Evolutionary conservation across 2,329 filamentous ascomycete species (phyloP).

Genomic region (Pseudogymnoascus destructans): DNA sequence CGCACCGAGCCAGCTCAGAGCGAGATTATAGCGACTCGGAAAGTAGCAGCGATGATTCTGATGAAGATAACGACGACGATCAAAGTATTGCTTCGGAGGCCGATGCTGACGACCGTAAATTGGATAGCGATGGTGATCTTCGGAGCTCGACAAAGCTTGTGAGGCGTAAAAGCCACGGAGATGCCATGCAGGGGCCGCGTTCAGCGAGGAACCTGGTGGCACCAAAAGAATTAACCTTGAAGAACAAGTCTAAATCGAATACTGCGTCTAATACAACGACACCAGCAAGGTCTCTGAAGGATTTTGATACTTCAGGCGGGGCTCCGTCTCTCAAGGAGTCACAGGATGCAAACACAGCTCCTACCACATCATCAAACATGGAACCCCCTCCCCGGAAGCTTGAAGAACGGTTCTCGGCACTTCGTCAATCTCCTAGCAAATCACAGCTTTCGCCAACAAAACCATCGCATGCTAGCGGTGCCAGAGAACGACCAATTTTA

Average conservation of each 20-base stretch:
- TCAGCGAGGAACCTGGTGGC: conserved; percentile 24
- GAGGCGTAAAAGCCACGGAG: conserved; percentile 32
- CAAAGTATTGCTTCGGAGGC: conserved; percentile 32
- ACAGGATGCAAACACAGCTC: not conserved
- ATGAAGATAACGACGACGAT: conserved; percentile 25
- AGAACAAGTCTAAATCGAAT: not conserved
- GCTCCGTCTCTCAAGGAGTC: not conserved
- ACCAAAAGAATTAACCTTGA: conserved; percentile 14
- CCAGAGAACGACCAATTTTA: conserved; percentile 31
- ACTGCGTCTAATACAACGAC: not conserved
- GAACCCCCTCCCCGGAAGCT: not conserved
- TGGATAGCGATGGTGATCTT: conserved; percentile 17
- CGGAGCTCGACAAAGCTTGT: conserved; percentile 14
- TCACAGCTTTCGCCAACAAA: not conserved
- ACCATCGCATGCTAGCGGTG: not conserved
- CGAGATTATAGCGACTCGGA: conserved; percentile 33
- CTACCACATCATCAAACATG: not conserved
- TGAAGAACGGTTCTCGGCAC: conserved; percentile 1
- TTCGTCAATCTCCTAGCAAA: not conserved
- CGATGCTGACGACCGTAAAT: conserved; percentile 29
- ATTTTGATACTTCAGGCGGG: not conserved
- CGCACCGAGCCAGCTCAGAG: conserved; percentile 30
- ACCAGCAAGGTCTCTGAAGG: not conserved
- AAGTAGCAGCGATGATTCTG: conserved; percentile 26
- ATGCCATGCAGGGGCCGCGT: conserved; percentile 25